phyloP scores from a whole-genome alignment of 2,329 filamentous ascomycete species.

The Colletotrichum sp. region DNA sequence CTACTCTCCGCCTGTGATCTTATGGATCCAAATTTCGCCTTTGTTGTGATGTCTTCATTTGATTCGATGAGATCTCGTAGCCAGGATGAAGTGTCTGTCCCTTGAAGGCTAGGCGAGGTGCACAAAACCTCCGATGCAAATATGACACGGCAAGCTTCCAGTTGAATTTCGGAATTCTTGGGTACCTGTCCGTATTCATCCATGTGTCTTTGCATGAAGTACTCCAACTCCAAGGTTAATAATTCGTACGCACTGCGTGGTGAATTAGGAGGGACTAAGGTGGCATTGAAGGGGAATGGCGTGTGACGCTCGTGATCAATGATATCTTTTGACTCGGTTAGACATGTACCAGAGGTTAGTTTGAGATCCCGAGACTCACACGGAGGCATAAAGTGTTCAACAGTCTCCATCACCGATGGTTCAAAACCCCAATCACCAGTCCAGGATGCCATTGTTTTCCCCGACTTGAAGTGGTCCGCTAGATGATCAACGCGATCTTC shows the following conservation, averaged over 20 bases:
- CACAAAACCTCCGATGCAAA: slow-evolving; percentile 58
- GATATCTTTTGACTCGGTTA: slow-evolving; percentile 56
- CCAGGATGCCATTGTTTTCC: slow-evolving; percentile 72
- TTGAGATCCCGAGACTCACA: slow-evolving; percentile 49
- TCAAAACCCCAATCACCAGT: slow-evolving; percentile 75
- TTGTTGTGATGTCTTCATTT: slow-evolving; percentile 43
- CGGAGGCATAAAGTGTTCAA: slow-evolving; percentile 70
- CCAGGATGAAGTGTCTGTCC: slow-evolving; percentile 51
- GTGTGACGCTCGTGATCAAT: slow-evolving; percentile 67
- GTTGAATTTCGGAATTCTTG: slow-evolving; percentile 57
- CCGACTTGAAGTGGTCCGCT: slow-evolving; percentile 68
- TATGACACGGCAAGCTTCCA: slow-evolving; percentile 63
- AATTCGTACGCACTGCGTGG: slow-evolving; percentile 66
- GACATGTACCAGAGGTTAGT: slow-evolving; percentile 39
- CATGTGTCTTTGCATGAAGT: slow-evolving; percentile 52
- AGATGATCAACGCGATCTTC: slow-evolving; percentile 66
- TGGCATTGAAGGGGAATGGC: slow-evolving; percentile 58
- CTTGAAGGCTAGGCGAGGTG: slow-evolving; percentile 27
- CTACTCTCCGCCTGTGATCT: slow-evolving; percentile 50
- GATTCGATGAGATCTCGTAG: slow-evolving; percentile 64
- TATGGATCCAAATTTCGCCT: slow-evolving; percentile 54
- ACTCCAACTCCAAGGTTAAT: slow-evolving; percentile 61
- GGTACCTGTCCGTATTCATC: slow-evolving; percentile 45
- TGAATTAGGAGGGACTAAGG: slow-evolving; percentile 45
- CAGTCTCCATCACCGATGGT: slow-evolving; percentile 62